These are phyloP conservation scores for Fagus crenata DNA, from an alignment of 306 rosid species.

Conservation along the genomic window DNA sequence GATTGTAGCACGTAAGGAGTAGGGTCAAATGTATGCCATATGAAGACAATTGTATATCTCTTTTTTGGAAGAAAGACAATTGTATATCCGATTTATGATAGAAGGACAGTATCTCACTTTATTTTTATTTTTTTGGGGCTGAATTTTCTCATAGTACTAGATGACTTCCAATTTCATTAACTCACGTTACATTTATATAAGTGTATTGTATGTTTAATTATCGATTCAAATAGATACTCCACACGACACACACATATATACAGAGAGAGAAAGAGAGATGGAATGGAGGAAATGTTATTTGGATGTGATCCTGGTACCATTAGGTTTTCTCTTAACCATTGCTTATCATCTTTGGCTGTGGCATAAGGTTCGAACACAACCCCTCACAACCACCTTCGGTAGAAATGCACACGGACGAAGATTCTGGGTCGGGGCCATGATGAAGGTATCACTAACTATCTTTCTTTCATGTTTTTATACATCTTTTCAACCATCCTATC, in stretches of 20 bases:
- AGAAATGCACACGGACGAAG: slow-evolving; percentile 54
- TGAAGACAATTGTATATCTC: too few relatives aligned
- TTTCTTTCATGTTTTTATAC: not conserved
- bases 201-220: not conserved
- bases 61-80: too few relatives aligned
- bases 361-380: slow-evolving; percentile 53
- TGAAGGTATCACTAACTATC: slow-evolving; percentile 43
- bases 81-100: too few relatives aligned
- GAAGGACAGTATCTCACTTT: too few relatives aligned
- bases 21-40: too few relatives aligned
- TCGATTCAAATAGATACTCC: not conserved
- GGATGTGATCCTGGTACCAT: slow-evolving; percentile 62
- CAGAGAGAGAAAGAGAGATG: slow-evolving; percentile 18
- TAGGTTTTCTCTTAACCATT: slow-evolving; percentile 44
- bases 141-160: too few relatives aligned
- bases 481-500: not conserved
- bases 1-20: too few relatives aligned
- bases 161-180: too few relatives aligned
- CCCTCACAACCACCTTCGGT: slow-evolving; percentile 64
- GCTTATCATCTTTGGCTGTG: slow-evolving; percentile 69
- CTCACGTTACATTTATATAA: not conserved
- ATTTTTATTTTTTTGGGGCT: too few relatives aligned
- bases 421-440: slow-evolving; percentile 60
- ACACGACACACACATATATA: not conserved
- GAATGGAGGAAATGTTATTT: slow-evolving; percentile 57